These are phyloP conservation scores for Kazachstania taianensis DNA, from an alignment of 805 yeast genomes.

Conservation along the genomic window DNA sequence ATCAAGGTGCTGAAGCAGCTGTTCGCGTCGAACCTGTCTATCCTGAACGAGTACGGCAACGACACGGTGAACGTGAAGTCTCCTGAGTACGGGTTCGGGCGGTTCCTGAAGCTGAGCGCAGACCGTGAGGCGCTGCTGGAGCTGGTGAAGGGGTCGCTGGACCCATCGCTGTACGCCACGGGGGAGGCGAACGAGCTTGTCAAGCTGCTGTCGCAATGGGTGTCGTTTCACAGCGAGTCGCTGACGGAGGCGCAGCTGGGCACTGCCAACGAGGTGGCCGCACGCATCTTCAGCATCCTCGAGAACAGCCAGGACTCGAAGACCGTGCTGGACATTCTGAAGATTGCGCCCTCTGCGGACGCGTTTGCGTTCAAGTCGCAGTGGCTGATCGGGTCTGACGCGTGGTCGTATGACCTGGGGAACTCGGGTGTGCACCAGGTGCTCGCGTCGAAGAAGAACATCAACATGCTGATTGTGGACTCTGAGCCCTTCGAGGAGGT, in stretches of 20 bases:
- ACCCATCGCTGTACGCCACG: conserved; percentile 34
- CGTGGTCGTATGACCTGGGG: conserved; percentile 92
- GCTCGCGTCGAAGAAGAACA: conserved; percentile 59
- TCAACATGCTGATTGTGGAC: conserved; percentile 81
- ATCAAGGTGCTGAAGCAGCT: conserved; percentile 64
- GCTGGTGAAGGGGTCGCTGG: conserved; percentile 38
- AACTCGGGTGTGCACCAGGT: conserved; percentile 84
- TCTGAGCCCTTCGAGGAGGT: conserved; percentile 58
- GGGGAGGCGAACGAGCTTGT: conserved; percentile 39
- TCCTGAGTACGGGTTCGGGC: conserved; percentile 87
- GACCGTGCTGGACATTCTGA: conserved; percentile 37
- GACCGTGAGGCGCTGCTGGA: conserved; percentile 37
- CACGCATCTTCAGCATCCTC: conserved; percentile 31
- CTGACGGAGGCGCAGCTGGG: conserved; percentile 21
- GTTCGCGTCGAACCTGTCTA: conserved; percentile 40
- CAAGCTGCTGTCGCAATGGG: conserved; percentile 60
- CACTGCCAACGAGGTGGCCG: conserved; percentile 26
- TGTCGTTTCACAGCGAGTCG: conserved; percentile 39
- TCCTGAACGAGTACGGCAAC: conserved; percentile 50
- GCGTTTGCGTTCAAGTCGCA: conserved; percentile 40
- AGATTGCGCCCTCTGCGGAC: conserved; percentile 30
- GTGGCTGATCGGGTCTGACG: conserved; percentile 91
- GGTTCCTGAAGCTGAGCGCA: conserved; percentile 48
- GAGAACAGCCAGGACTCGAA: conserved; percentile 32
- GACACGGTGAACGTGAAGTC: conserved; percentile 38